Evolutionary conservation across 2,329 filamentous ascomycete genomes (phyloP).

Genomic region (Sclerotinia minor): DNA sequence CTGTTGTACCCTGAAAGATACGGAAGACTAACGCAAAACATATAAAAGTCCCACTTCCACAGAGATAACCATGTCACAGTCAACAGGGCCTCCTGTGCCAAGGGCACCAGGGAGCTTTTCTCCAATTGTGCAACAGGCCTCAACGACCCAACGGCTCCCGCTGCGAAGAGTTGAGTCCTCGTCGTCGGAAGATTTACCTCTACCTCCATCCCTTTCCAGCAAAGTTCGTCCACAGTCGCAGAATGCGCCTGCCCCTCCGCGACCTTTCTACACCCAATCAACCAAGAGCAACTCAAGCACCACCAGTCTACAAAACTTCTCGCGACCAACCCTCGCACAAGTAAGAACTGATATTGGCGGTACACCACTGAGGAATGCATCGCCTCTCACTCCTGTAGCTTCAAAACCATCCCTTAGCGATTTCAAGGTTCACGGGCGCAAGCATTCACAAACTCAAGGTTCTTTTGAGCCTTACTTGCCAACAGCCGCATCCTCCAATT

Average conservation of each 20-base stretch:
- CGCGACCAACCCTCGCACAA: conserved; percentile 48
- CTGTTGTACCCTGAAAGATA: conserved; percentile 23
- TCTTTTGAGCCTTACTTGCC: conserved; percentile 74
- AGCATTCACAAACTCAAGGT: conserved; percentile 72
- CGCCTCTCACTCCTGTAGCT: conserved; percentile 48
- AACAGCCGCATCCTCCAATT: conserved; percentile 49
- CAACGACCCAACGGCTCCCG: conserved; percentile 42
- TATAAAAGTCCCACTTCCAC: conserved; percentile 23
- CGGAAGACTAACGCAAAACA: conserved; percentile 25
- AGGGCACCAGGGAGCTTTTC: conserved; percentile 42
- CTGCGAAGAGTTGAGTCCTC: conserved; percentile 50
- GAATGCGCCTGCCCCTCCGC: conserved; percentile 43
- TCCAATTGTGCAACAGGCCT: conserved; percentile 39
- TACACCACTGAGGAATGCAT: conserved; percentile 41
- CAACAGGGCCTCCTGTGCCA: conserved; percentile 32
- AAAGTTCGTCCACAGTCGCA: conserved; percentile 49
- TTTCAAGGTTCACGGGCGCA: conserved; percentile 55
- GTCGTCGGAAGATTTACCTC: conserved; percentile 46
- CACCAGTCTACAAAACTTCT: conserved; percentile 55
- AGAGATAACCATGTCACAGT: conserved; percentile 33
- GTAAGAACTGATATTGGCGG: conserved; percentile 30
- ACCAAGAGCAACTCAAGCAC: conserved; percentile 51
- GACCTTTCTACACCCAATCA: conserved; percentile 52
- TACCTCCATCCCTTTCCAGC: conserved; percentile 41
- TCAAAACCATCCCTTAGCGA: conserved; percentile 41